phyloP scores from a whole-genome alignment of 2,329 filamentous ascomycete species.

The Monilinia polystroma region DNA sequence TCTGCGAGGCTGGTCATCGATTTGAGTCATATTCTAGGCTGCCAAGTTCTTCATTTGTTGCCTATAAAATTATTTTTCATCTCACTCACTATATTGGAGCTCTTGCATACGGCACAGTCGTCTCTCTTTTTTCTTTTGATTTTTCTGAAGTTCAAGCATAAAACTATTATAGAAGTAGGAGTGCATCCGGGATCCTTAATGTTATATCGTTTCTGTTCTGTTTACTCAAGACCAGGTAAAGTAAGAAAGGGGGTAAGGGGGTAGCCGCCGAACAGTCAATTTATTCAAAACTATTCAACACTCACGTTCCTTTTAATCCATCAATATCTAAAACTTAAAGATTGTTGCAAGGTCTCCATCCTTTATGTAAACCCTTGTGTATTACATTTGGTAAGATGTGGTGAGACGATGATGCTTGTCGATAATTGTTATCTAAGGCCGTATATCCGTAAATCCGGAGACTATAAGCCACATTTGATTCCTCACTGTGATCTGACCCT shows the following conservation, averaged over 20 bases:
- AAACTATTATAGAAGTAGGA: not conserved
- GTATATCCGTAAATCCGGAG: constrained; percentile 19
- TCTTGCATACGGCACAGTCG: too few relatives aligned
- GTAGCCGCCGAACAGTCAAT: not conserved
- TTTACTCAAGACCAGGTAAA: not conserved
- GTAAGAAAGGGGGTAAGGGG: not conserved
- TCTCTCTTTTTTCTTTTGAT: not conserved
- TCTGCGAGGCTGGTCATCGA: not conserved
- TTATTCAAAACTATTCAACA: not conserved
- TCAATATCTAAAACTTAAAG: too few relatives aligned
- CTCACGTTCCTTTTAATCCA: not conserved
- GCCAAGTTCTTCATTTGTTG: not conserved
- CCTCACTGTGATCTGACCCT: constrained; percentile 2
- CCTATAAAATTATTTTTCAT: not conserved
- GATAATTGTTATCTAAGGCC: not conserved
- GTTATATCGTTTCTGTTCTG: not conserved
- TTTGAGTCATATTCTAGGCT: not conserved
- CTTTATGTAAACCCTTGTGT: not conserved
- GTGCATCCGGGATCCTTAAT: not conserved
- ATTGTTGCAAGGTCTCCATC: not conserved
- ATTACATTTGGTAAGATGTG: not conserved
- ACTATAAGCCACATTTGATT: not conserved
- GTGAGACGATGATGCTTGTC: not conserved
- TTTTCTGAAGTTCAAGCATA: not conserved
- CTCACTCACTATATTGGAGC: too few relatives aligned